These are phyloP conservation scores for Chrysosporium queenslandicum DNA, from an alignment of 2,329 filamentous ascomycete species.

Conservation along the genomic window DNA sequence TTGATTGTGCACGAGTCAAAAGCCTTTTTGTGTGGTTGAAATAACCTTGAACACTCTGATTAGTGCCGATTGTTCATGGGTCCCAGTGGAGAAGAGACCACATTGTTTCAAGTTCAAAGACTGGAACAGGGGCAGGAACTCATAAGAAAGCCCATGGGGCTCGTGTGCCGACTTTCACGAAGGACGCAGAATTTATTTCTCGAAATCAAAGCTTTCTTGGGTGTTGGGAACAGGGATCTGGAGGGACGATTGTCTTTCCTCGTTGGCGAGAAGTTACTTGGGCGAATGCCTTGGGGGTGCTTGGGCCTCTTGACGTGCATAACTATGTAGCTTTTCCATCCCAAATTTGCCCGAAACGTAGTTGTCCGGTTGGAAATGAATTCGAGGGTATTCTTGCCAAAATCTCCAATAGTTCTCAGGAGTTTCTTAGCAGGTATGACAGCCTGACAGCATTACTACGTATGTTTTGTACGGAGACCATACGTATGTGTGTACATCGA, in stretches of 20 bases:
- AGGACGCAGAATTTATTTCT: not conserved
- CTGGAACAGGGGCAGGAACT: constrained; percentile 9
- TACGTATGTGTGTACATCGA: too few species aligned
- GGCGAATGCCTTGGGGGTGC: not conserved
- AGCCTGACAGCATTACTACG: too few species aligned
- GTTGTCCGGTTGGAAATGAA: not conserved
- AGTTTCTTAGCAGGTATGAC: too few species aligned
- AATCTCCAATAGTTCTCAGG: too few species aligned
- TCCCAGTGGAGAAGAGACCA: constrained; percentile 6
- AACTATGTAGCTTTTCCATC: not conserved
- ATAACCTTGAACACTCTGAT: not conserved
- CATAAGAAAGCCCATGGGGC: constrained; percentile 1
- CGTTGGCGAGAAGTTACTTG: not conserved
- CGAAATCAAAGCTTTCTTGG: not conserved
- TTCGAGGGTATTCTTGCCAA: not conserved
- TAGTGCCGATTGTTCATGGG: constrained; percentile 4
- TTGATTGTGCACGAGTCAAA: not conserved
- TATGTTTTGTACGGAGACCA: not conserved
- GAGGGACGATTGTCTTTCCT: not conserved
- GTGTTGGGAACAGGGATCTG: constrained; percentile 4
- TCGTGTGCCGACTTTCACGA: not conserved
- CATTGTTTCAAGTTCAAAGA: constrained; percentile 8
- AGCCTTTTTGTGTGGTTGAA: not conserved
- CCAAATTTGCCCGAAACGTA: not conserved
- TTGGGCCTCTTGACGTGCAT: constrained; percentile 6